Evolutionary conservation across 441 rosid genomes (phyloP).

Genomic region (Pelargonium australe): DNA sequence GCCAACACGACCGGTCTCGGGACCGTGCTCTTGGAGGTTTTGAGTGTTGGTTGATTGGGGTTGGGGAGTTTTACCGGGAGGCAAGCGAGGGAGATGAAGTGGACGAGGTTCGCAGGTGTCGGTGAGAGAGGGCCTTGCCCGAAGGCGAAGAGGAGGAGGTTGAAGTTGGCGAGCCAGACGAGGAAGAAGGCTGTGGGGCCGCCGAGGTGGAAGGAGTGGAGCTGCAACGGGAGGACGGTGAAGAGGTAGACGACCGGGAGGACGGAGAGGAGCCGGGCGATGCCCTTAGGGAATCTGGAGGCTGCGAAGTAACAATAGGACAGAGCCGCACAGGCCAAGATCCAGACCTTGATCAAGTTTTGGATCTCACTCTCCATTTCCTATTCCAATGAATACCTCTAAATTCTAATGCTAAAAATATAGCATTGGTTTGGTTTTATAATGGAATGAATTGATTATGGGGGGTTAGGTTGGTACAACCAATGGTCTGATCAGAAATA

Average conservation of each 20-base stretch:
- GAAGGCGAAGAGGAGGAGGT: slow-evolving; percentile 63
- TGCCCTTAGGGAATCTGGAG: slow-evolving; percentile 34
- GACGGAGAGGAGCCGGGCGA: slow-evolving; percentile 42
- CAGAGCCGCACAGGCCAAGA: slow-evolving; percentile 28
- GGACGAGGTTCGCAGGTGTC: no score
- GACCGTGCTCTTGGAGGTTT: no score
- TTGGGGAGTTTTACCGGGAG: no score
- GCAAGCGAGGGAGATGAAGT: no score
- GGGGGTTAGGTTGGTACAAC: no score
- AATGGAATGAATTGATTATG: no score
- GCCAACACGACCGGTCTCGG: no score
- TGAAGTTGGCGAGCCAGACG: slow-evolving; percentile 55
- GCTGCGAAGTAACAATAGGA: slow-evolving; percentile 44
- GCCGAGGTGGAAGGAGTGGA: slow-evolving; percentile 35
- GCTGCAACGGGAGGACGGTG: slow-evolving; percentile 42
- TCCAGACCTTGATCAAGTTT: slow-evolving; percentile 45
- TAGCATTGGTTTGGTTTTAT: no score
- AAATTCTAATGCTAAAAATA: no score
- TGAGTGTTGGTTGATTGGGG: no score
- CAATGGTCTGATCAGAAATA: no score
- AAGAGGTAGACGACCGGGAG: slow-evolving; percentile 44
- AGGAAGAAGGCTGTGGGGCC: slow-evolving; percentile 39
- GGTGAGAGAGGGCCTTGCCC: no score
- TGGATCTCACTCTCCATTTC: slow-evolving; percentile 35
- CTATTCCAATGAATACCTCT: neutral